Evolutionary conservation across 306 rosid species (phyloP), one percentile per base, ranked within the genome.

Genomic region (Vigna reflexopilosa): DNA sequence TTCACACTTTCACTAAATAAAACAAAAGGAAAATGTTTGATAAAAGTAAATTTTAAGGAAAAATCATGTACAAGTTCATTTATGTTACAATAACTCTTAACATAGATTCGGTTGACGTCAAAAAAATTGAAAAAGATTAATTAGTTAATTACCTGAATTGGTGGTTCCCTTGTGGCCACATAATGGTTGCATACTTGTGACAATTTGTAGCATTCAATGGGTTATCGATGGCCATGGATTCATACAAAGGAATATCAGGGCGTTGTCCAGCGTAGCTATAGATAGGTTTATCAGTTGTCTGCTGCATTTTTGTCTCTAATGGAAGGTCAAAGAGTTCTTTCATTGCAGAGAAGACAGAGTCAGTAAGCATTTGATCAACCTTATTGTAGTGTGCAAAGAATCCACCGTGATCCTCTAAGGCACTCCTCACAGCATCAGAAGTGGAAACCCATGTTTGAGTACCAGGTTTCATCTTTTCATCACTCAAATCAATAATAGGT

Each of bases 91-190:
- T 24, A 24, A 24, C 26, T 26, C 1, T 24, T 24, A 24, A 1
- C 2, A 1, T 24, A 20, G 20, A 20, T 20, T 20, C 20, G 1
- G 2, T 24, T 24, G 26, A 24, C 26, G 2, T 14, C 0, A 6
- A 24, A 56, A 11, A 11, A 22, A 57, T 24, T 13, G 1, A 1
- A 9, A 28, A 28, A 3, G 2, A 11, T 26, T 57, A 58, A 24
- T 6, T 7, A 32, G 5, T 38, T 65, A 50, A 30, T 57, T 78
- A 79, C 82, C 78, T 20, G 66, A 79, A 79, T 15, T 2, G 47
- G 4, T 79, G 5, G 51, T 79, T 72, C 72, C 83, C 83, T 64
- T 79, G 64, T 26, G 83, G 83, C 83, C 83, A 79, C 83, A 79
- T 79, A 0, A 36, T 63, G 4, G 16, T 28, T 15, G 78, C n/a